Conservation (phyloP, 495 filamentous ascomycete genomes). For the Clavariopsis aquatica region DNA sequence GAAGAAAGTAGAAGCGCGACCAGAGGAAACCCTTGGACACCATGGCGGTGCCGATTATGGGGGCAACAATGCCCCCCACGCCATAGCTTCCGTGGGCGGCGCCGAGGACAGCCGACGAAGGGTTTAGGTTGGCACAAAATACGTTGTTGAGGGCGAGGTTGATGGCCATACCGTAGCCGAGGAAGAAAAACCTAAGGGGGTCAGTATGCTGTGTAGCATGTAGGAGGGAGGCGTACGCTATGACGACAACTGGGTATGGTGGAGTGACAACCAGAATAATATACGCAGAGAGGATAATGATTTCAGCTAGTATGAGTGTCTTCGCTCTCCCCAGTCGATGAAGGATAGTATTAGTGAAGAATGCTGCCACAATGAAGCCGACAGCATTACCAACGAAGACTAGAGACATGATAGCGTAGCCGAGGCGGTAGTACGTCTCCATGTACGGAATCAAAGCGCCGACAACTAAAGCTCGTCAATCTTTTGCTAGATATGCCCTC, state of each 20-base stretch:
- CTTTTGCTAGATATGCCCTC: conserved; percentile 35
- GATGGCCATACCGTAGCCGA: conserved; percentile 67
- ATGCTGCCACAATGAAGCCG: conserved; percentile 73
- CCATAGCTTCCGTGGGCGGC: conserved; percentile 71
- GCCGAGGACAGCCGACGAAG: conserved; percentile 63
- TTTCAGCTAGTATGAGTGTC: conserved; percentile 58
- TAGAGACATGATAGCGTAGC: conserved; percentile 72
- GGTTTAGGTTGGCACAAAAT: conserved; percentile 69
- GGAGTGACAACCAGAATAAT: conserved; percentile 64
- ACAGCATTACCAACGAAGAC: conserved; percentile 78
- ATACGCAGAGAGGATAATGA: conserved; percentile 56
- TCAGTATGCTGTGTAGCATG: conserved; percentile 43
- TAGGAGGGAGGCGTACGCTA: conserved; percentile 41
- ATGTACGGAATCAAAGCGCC: conserved; percentile 77
- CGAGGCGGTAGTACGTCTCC: conserved; percentile 68
- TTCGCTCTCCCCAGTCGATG: conserved; percentile 62
- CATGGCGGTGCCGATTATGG: conserved; percentile 69
- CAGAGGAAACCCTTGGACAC: conserved; percentile 55
- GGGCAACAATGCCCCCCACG: conserved; percentile 65
- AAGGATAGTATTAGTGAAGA: conserved; percentile 60
- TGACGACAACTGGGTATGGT: conserved; percentile 67
- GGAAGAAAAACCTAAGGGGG: conserved; percentile 50
- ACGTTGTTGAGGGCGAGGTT: conserved; percentile 73
- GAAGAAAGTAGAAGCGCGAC: conserved; percentile 63
- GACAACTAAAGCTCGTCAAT: conserved; percentile 49